Evolutionary conservation across 1,139 yeast genomes (phyloP), one percentile per base, ranked within the genome.

Genomic region (Debaryomyces robertsiae): DNA sequence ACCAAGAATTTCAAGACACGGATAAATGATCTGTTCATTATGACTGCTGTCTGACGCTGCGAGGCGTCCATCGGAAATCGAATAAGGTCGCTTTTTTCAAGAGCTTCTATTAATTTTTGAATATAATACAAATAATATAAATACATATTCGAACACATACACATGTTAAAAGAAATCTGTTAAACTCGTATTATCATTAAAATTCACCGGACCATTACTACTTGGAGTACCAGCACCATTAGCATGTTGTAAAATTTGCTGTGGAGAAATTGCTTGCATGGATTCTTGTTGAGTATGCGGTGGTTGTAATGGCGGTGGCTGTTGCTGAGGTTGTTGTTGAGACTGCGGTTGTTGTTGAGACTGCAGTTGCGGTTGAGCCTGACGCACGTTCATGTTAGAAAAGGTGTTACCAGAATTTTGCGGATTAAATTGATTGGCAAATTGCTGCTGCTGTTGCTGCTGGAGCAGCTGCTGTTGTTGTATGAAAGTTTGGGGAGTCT

Each of bases 1-100:
- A 67, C 47, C 67, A 56, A 41, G 76, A 70, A 45, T 70, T 70
- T 43, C 73, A 67, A 40, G 69, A 65, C 41, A 46, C 61, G 63
- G 63, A 60, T 32, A 50, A 48, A 41, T 33, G 25, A 33, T 33
- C 17, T 15, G 17, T 24, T 36, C 25, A 37, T 30, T 27, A 27
- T 9, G 40, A 24, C 24, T 27, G 9, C 6, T 14, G 25, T 24
- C 11, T 23, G 14, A 19, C 19, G 19, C 19, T 16, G 19, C 10
- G 7, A 23, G 7, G 28, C 28, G n/a, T 5, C 6, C 10, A 22
- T n/a, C 23, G 7, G 7, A 19, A 6, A 19, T 19, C 7, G 22
- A 19, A 7, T 7, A 19, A 19, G 7, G 22, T 19, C 22, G 7
- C 22, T 6, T 7, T 19, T 19, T 19, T 19, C 7, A 7, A 19